These are phyloP conservation scores for Fusarium coffeatum DNA, from an alignment of 2,329 filamentous ascomycete genomes.

Conservation along the genomic window DNA sequence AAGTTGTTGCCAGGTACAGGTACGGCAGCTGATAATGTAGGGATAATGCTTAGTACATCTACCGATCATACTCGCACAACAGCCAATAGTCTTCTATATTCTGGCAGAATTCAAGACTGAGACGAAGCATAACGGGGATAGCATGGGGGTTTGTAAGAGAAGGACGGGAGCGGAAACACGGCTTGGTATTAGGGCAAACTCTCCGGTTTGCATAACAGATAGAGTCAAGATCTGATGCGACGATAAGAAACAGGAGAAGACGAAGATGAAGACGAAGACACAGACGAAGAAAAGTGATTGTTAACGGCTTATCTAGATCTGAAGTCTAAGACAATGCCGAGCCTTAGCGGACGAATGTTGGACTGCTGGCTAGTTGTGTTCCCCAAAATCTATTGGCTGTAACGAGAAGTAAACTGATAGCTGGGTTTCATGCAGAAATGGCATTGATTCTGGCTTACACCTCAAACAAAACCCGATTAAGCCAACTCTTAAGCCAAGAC, in stretches of 20 bases:
- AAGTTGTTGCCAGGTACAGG: conserved; percentile 15
- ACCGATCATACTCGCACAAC: conserved; percentile 25
- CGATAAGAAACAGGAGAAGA: conserved; percentile 10
- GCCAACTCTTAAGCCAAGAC: background rate
- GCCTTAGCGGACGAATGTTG: conserved; percentile 1
- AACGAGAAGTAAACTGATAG: background rate
- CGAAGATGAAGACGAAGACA: background rate
- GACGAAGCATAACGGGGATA: conserved; percentile 36
- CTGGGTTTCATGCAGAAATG: background rate
- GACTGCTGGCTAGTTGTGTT: background rate
- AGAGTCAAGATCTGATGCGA: conserved; percentile 19
- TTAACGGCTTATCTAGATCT: background rate
- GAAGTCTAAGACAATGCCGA: background rate
- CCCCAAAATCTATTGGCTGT: background rate
- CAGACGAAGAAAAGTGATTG: background rate
- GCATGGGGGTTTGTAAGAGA: conserved; percentile 30
- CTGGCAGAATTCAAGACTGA: conserved; percentile 22
- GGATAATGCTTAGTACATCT: conserved; percentile 4
- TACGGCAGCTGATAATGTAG: conserved; percentile 7
- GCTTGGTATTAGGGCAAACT: conserved; percentile 8
- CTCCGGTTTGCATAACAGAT: conserved; percentile 8
- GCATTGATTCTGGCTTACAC: background rate
- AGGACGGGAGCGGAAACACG: conserved; percentile 12
- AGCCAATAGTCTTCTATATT: conserved; percentile 18
- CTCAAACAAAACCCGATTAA: background rate